Evolutionary conservation across 257 asterid genomes (phyloP).

Genomic region (Knoxia roxburghii): DNA sequence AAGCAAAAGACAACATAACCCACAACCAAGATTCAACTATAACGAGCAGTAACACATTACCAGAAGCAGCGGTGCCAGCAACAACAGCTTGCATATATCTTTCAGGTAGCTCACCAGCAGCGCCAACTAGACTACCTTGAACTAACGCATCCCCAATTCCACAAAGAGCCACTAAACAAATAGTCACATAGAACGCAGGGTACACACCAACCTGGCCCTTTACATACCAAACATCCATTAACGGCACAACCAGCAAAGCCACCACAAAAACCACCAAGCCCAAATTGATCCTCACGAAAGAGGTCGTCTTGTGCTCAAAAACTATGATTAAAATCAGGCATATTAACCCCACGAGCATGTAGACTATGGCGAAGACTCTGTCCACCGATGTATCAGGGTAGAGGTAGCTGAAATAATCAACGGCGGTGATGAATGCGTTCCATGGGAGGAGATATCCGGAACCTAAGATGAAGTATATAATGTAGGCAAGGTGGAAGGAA

Average conservation of each 20-base stretch:
- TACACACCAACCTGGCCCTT: constrained; percentile 67
- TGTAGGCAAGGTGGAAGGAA: constrained; percentile 71
- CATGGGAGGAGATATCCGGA: constrained; percentile 82
- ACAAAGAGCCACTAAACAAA: constrained; percentile 48
- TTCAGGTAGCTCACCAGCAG: constrained; percentile 88
- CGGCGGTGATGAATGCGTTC: constrained; percentile 98
- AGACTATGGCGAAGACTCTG: constrained; percentile 60
- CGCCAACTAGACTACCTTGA: constrained; percentile 83
- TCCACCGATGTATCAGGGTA: constrained; percentile 79
- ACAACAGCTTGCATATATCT: constrained; percentile 92
- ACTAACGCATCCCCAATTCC: constrained; percentile 88
- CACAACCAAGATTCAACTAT: background rate
- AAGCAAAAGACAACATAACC: background rate
- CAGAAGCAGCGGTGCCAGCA: constrained; percentile 96
- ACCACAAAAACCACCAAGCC: constrained; percentile 55
- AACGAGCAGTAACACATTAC: constrained; percentile 21
- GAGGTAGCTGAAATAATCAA: constrained; percentile 81
- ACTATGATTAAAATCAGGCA: constrained; percentile 49
- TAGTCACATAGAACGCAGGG: constrained; percentile 59
- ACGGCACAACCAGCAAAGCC: constrained; percentile 64
- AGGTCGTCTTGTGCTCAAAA: constrained; percentile 52
- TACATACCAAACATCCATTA: constrained; percentile 64
- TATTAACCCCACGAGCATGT: constrained; percentile 57
- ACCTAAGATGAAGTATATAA: constrained; percentile 77
- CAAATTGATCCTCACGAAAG: constrained; percentile 53